Evolutionary conservation across 257 asterid species (phyloP), one percentile per base, ranked within the genome.

Genomic region (Dorcoceras hygrometricum): DNA sequence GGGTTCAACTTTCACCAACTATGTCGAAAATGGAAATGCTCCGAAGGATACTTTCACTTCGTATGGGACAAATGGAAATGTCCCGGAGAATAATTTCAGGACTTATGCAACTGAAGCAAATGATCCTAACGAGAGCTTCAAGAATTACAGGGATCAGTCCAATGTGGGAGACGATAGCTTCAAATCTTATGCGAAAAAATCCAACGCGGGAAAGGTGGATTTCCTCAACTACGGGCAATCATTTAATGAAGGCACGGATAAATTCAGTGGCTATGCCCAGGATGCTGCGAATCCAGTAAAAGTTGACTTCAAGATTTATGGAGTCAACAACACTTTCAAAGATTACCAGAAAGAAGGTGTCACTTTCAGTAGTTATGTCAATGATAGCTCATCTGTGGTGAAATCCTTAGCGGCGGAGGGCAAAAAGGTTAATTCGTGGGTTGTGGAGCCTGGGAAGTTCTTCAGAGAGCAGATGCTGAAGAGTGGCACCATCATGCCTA

Each of bases 81-180:
- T 32, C n/a, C 97, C 97, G 2, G 24, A 70, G 18, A 90, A 88
- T 26, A 72, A 72, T 23, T 93, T 93, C 90, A 73, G 16, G 20
- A 86, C 60, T 19, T 90, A 90, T 77, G 95, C 85, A 16, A 51
- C 78, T 1, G 78, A 73, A 0, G 96, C 89, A 6, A 92, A 84
- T 71, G 86, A 77, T 3, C 87, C 87, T 1, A 51, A 76, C 0
- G 96, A 89, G 31, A 81, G 74, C 0, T 89, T 92, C 83, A 70
- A 34, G 4, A 78, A n/a, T 34, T 92, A 92, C 71, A 81, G 98
- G 50, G 92, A 87, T 27, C 83, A 84, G 32, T 55, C 97, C 50
- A 92, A 89, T 27, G 95, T 89, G 7, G 97, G 97, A 1, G 95
- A 83, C 76, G 98, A 92, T 75, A 63, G 64, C 2, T 92, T 92